Percentiles rank a stretch among this genome's conserved stretches.
Conservation (phyloP, 2,329 filamentous ascomycete species). For the Colletotrichum filicis region DNA sequence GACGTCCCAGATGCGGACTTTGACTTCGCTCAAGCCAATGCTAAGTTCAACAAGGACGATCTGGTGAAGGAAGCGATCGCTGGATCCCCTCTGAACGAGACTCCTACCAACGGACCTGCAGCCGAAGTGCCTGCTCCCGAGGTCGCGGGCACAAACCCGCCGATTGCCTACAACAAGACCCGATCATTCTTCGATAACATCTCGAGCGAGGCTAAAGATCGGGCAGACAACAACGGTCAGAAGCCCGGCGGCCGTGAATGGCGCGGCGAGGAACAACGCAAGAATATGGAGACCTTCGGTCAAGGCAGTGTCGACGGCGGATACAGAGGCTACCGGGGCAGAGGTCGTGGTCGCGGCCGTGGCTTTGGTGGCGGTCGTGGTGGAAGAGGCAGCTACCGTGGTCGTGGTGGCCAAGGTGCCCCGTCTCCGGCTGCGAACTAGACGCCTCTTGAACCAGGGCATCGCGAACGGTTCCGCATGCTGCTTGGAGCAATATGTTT, state of each 20-base stretch:
- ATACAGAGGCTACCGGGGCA: conserved; percentile 80
- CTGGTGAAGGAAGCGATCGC: conserved; percentile 90
- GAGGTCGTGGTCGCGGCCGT: conserved; percentile 78
- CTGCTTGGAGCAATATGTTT: background rate
- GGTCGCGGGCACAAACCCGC: conserved; percentile 37
- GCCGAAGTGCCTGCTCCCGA: conserved; percentile 48
- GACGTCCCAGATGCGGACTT: conserved; percentile 93
- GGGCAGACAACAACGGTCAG: conserved; percentile 76
- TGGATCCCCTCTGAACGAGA: conserved; percentile 73
- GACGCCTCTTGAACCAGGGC: background rate
- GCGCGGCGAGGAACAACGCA: conserved; percentile 91
- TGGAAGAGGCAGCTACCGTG: conserved; percentile 45
- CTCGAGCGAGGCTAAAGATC: conserved; percentile 90
- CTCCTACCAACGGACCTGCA: conserved; percentile 49
- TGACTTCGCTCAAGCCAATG: conserved; percentile 77
- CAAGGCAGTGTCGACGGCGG: conserved; percentile 92
- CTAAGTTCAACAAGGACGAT: conserved; percentile 60
- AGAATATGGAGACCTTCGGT: conserved; percentile 97
- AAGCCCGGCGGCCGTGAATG: conserved; percentile 86
- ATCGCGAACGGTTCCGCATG: background rate
- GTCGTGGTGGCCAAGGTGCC: conserved; percentile 43
- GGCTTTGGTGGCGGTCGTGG: conserved; percentile 56
- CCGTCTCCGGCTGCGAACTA: conserved; percentile 27
- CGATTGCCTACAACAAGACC: conserved; percentile 83
- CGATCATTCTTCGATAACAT: conserved; percentile 98